Conservation (phyloP, 169 alveolate species). For the Eimeria necatrix region DNA sequence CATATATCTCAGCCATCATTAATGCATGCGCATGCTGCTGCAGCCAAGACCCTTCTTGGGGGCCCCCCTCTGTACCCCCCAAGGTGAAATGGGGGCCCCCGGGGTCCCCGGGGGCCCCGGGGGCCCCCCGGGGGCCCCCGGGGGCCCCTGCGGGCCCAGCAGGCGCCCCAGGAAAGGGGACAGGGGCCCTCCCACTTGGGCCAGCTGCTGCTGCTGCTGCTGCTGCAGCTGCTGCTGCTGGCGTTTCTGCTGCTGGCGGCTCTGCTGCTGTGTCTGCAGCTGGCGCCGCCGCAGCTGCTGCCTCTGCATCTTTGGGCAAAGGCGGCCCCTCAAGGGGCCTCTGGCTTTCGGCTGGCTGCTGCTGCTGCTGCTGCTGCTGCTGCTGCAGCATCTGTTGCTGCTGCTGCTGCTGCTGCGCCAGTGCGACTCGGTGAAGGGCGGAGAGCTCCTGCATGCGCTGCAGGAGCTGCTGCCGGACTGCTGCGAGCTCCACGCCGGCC, state of each 20-base stretch:
- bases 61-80: not conserved
- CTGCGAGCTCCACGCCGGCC: not conserved
- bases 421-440: not conserved
- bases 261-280: not conserved
- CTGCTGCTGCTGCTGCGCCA: not conserved
- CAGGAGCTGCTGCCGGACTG: not conserved
- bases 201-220: too few relatives aligned
- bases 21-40: not conserved
- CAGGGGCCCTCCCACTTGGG: too few relatives aligned
- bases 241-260: too few relatives aligned
- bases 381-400: too few relatives aligned
- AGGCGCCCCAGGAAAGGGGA: too few relatives aligned
- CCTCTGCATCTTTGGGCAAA: not conserved
- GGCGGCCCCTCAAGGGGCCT: not conserved
- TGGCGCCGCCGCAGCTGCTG: not conserved
- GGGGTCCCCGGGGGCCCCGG: not conserved
- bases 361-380: not conserved
- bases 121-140: constrained; percentile 3
- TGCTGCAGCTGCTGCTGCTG: too few relatives aligned
- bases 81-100: too few relatives aligned
- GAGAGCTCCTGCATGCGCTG: constrained; percentile 5
- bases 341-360: not conserved
- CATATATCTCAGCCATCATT: not conserved
- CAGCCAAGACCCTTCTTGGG: not conserved
- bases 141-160: not conserved